Evolutionary conservation across 2,329 filamentous ascomycete genomes (phyloP), one percentile per base, ranked within the genome.

Genomic region (Aphanocladium album): DNA sequence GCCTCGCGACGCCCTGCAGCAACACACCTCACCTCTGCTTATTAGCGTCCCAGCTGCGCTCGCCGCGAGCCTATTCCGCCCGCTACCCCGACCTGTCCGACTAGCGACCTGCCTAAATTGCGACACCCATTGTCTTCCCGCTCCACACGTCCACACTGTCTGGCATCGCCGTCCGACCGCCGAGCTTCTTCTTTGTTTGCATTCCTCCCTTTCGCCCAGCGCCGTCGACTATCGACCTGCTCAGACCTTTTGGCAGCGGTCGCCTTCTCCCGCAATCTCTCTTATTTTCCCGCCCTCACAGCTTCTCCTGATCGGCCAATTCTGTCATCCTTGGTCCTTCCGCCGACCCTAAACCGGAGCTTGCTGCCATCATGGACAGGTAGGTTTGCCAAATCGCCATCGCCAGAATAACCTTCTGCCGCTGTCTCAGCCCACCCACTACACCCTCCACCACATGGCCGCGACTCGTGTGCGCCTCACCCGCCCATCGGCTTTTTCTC

Each of bases 321-420:
- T 35, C 35, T 33, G 19, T 14, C 47, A 8, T 23, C 46, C n/a
- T 39, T 51, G 56, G 56, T 58, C 56, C 46, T 57, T 58, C 56
- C 56, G 56, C 23, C 37, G 56, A 58, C 56, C 56, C 56, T 58
- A 58, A 58, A 58, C 56, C 56, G 56, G 56, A 58, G 33, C 25
- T 41, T n/a, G 46, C 46, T 41, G 37, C 46, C 56, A 58, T 51
- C 56, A 58, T 58, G 56, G 56, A 58, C 21, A 58, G 56, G 56
- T 58, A 58, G 14, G 46, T 58, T 58, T 30, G 49, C 49, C n/a
- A 39, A 50, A 50, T 50, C 47, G 33, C 16, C 51, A 54, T 54
- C 51, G 8, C 30, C 35, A 8, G 19, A 47, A 25, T 12, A 19
- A 56, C 39, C 39, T 16, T 56, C 30, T 27, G 19, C 41, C 54